Evolutionary conservation across 371 early-diverging fungal species (phyloP).

Genomic region (Capniomyces stellatus): DNA sequence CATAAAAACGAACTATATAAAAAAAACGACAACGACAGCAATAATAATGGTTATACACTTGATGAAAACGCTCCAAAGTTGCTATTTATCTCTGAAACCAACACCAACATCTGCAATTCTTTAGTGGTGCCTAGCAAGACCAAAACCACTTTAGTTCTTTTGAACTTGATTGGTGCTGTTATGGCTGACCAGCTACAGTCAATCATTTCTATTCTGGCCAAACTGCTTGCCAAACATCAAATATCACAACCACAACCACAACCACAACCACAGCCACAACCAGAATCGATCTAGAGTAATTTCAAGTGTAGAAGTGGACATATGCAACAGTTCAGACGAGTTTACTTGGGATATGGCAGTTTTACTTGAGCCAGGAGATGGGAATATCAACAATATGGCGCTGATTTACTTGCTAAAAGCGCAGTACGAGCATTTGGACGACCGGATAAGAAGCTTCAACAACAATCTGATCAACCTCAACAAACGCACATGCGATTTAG

Average conservation of each 20-base stretch:
- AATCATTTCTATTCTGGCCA: conserved; percentile 56
- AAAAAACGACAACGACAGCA: no score
- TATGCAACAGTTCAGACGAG: neutral
- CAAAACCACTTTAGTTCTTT: conserved; percentile 15
- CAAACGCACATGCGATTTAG: conserved; percentile 55
- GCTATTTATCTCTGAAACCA: conserved; percentile 8
- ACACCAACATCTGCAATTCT: conserved; percentile 14
- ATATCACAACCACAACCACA: no score
- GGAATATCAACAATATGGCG: conserved; percentile 3
- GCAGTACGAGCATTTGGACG: conserved; percentile 62
- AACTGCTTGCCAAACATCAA: conserved; percentile 60
- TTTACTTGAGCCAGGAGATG: neutral
- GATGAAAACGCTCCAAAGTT: conserved; percentile 8
- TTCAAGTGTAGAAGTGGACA: neutral
- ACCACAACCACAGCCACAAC: neutral
- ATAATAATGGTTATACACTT: no score
- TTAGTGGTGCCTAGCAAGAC: conserved; percentile 27
- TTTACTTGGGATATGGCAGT: conserved; percentile 1
- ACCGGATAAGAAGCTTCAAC: conserved; percentile 71
- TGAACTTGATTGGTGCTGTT: conserved; percentile 11
- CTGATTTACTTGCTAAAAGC: conserved; percentile 47
- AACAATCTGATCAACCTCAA: conserved; percentile 62
- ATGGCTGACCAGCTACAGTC: conserved; percentile 47
- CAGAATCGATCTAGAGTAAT: neutral
- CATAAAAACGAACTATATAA: no score